Conservation (phyloP, 306 rosid species). For the Cicer bijugum region DNA sequence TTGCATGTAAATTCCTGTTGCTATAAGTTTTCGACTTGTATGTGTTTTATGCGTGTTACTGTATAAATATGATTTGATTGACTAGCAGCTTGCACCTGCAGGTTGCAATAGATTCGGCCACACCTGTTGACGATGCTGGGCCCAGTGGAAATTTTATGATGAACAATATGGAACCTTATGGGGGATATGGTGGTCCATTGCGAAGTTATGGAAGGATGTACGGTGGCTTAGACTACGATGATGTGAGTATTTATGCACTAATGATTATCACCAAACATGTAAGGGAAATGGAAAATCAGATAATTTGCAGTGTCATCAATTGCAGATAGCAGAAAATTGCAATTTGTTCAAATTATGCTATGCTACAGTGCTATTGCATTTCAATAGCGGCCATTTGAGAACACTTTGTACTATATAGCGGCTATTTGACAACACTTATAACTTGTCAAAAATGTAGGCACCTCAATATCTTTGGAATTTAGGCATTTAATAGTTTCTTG, state of each 20-base stretch:
- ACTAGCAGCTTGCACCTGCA: constrained; percentile 42
- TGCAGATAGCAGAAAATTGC: too few species aligned
- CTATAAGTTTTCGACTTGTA: constrained; percentile 4
- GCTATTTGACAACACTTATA: too few species aligned
- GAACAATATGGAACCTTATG: constrained; percentile 67
- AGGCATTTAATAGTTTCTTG: constrained; percentile 11
- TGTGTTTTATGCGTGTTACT: background rate
- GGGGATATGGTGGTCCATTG: constrained; percentile 89
- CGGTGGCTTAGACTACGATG: constrained; percentile 89
- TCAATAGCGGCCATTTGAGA: too few species aligned
- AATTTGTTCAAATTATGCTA: too few species aligned
- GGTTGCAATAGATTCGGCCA: constrained; percentile 86
- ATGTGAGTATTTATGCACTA: constrained; percentile 61
- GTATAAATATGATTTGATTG: constrained; percentile 20
- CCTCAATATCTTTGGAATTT: constrained; percentile 18
- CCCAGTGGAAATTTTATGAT: constrained; percentile 70
- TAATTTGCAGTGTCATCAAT: background rate
- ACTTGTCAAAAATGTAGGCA: constrained; percentile 4
- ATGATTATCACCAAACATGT: background rate
- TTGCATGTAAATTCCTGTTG: constrained; percentile 1
- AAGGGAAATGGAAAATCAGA: background rate
- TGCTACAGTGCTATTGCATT: too few species aligned
- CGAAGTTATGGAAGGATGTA: constrained; percentile 96
- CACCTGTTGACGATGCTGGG: constrained; percentile 89
- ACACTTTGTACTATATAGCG: too few species aligned